phyloP scores from a whole-genome alignment of 352 stramenopile species.

The Pythium guiyangense region DNA sequence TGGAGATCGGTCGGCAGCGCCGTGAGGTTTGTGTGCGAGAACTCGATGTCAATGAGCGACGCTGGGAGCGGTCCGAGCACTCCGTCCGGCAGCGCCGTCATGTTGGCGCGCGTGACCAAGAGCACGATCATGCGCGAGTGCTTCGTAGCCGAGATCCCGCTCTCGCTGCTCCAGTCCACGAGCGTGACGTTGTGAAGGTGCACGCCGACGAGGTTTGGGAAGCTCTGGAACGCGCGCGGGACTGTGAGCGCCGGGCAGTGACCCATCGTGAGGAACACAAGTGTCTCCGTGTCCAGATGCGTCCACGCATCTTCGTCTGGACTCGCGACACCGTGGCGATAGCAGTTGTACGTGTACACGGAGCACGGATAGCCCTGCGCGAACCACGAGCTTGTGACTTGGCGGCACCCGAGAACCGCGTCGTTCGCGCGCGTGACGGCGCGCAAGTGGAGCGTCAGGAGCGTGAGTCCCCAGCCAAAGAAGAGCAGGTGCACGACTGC shows the following conservation, averaged over 20 bases:
- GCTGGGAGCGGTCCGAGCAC: not conserved
- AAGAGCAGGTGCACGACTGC: constrained; percentile 3
- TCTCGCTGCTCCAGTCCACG: constrained; percentile 8
- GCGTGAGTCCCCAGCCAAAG: not conserved
- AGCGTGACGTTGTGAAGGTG: constrained; percentile 27
- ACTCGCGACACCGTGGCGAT: constrained; percentile 1
- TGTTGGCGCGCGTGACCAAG: constrained; percentile 2
- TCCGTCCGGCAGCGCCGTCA: constrained; percentile 1
- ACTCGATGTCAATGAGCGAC: constrained; percentile 18
- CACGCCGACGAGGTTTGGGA: constrained; percentile 20
- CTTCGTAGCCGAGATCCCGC: not conserved
- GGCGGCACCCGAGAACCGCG: not conserved
- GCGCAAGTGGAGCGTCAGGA: constrained; percentile 4
- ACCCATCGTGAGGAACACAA: constrained; percentile 16
- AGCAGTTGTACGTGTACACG: constrained; percentile 10
- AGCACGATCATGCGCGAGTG: not conserved
- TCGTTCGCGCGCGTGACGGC: constrained; percentile 1
- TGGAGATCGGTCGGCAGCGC: constrained; percentile 11
- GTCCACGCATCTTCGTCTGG: not conserved
- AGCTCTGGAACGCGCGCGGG: constrained; percentile 11
- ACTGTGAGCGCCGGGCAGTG: constrained; percentile 20
- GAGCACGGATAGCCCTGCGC: constrained; percentile 3
- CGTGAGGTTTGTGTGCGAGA: constrained; percentile 19
- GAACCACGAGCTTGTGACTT: constrained; percentile 5
- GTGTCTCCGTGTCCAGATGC: constrained; percentile 7